Conservation (phyloP, 1,139 yeast genomes). For the Starmera stellimalicola region DNA sequence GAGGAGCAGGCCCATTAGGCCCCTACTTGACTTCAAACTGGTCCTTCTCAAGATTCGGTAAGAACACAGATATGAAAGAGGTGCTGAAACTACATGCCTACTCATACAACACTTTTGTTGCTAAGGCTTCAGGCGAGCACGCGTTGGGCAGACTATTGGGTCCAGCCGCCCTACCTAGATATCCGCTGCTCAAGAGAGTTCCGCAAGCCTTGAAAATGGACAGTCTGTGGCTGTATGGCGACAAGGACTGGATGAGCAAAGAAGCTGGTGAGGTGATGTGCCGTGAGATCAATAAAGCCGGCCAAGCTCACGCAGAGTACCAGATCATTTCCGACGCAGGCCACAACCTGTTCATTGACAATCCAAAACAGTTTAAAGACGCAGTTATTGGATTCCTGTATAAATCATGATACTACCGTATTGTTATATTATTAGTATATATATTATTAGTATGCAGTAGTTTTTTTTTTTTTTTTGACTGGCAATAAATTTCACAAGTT, state of each 20-base stretch:
- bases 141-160: conserved; percentile 57
- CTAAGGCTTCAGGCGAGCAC: conserved; percentile 55
- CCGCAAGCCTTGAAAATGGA: conserved; percentile 35
- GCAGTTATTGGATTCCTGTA: conserved; percentile 12
- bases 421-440: too few species aligned
- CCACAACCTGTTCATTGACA: conserved; percentile 73
- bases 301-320: conserved; percentile 26
- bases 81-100: conserved; percentile 36
- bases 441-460: too few species aligned
- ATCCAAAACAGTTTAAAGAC: conserved; percentile 30
- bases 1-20: conserved; percentile 52
- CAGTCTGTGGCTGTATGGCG: conserved; percentile 65
- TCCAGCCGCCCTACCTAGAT: conserved; percentile 68
- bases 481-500: too few species aligned
- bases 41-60: conserved; percentile 41
- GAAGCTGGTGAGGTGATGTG: conserved; percentile 56
- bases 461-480: too few species aligned
- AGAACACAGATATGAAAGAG: conserved; percentile 11
- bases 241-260: conserved; percentile 79
- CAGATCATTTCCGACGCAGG: conserved; percentile 50
- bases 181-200: conserved; percentile 65
- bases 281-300: conserved; percentile 16
- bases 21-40: conserved; percentile 46
- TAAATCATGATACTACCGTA: too few species aligned
- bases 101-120: conserved; percentile 49